Evolutionary conservation across 2,329 filamentous ascomycete species (phyloP).

Genomic region (Aureobasidium sp.): DNA sequence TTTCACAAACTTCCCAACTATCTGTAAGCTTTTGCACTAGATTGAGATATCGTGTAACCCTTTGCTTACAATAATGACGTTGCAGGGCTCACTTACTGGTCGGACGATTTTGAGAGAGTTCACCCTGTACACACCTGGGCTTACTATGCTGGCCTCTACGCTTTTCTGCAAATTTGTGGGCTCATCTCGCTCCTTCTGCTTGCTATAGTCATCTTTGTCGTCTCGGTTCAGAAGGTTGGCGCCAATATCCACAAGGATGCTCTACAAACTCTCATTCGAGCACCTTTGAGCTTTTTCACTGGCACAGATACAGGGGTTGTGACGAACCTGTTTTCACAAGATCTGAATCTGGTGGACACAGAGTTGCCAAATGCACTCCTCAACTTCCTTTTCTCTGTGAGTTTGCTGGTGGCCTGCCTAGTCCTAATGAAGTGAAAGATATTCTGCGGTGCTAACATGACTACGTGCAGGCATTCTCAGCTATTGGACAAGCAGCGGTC

Average conservation of each 20-base stretch:
- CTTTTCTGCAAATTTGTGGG: neutral
- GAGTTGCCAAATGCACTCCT: slow-evolving; percentile 25
- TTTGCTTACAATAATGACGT: neutral
- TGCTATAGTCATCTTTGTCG: neutral
- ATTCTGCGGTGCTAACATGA: neutral
- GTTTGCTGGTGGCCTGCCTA: neutral
- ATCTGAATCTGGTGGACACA: slow-evolving; percentile 41
- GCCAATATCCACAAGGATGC: neutral
- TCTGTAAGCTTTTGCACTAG: neutral
- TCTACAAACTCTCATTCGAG: neutral
- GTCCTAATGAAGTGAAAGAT: too few relatives aligned
- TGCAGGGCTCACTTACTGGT: neutral
- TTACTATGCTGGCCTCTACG: neutral
- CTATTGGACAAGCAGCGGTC: slow-evolving; percentile 32
- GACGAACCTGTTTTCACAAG: slow-evolving; percentile 41
- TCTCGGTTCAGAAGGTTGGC: neutral
- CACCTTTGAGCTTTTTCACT: neutral
- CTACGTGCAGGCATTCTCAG: slow-evolving; percentile 27
- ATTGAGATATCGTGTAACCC: neutral
- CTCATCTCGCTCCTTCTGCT: neutral
- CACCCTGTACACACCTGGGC: neutral
- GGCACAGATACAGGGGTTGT: slow-evolving; percentile 13
- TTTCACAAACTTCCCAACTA: neutral
- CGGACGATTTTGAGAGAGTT: neutral
- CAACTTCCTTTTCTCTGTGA: slow-evolving; percentile 9